Base-by-base conservation (phyloP, 2,329 filamentous ascomycete genomes). In the Venturiaceae sp. region DNA sequence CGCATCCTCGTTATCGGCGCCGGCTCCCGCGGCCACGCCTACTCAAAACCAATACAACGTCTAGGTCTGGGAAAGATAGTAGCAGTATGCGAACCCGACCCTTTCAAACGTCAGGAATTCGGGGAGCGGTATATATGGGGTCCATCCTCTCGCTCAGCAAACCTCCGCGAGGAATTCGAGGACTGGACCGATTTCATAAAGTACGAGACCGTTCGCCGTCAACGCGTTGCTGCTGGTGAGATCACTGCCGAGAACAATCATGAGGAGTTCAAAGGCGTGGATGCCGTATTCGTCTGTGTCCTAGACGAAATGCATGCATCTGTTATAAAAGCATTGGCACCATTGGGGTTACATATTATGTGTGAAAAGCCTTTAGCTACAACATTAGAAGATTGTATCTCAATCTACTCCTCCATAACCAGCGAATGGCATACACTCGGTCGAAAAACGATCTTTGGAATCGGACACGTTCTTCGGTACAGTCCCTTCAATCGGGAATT, bases 331-430 rank as follows among this genome's bases (percentile, higher is more conserved):
- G 87, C 83, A 1, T 78, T 96, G 56, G 86, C 88, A 1, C 82
- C 82, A 13, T 74, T 76, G 68, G 81, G 77, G 2, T 74, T 96
- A 53, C 91, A 96, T 70, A 84, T 97, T 63, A 88, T 96, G 79
- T 95, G 91, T 70, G 94, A 99, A 77, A 99, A 99, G 74, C 94
- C 94, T 2, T 75, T 99, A 57, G 90, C 91, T 0, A 90, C 90
- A 23, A 87, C 83, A 0, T 75, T 97, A 30, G 71, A 79, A 19
- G 90, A 94, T 65, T 96, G 91, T 68, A 75, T 96, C 36, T 78
- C 77, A 46, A 92, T 95, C 66, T 90, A 84, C 70, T 74, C 74
- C 53, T 79, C 84, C 1, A 69, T 89, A 62, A 64, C 64, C 9
- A 28, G 63, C 28, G 36, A 62, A 21, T 55, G 58, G 58, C 26